Conservation (phyloP, 306 rosid genomes). For the Cyclanthera cordifolia region DNA sequence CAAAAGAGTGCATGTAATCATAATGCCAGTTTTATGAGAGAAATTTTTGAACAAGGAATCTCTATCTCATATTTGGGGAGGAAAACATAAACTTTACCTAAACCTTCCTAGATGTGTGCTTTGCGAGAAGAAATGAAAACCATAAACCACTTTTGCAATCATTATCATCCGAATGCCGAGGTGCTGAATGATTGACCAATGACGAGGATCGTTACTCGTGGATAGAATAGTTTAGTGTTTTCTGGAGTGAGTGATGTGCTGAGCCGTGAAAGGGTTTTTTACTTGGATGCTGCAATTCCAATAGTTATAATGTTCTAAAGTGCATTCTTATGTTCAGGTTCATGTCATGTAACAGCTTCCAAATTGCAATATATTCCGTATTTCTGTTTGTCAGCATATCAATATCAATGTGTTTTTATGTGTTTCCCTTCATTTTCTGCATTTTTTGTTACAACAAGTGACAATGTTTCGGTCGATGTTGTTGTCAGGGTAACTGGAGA, state of each 20-base stretch:
- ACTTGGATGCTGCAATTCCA: not conserved
- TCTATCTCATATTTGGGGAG: no score
- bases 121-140: not conserved
- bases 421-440: not conserved
- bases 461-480: slow-evolving; percentile 3
- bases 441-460: not conserved
- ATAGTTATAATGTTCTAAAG: not conserved
- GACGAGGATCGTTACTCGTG: not conserved
- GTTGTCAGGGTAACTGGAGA: slow-evolving; percentile 69
- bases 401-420: not conserved
- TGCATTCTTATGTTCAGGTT: not conserved
- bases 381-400: not conserved
- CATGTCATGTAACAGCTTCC: not conserved
- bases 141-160: not conserved
- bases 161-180: not conserved
- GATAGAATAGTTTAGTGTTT: not conserved
- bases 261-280: not conserved
- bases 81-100: not conserved
- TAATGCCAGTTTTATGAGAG: no score
- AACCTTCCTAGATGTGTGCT: not conserved
- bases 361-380: not conserved
- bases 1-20: no score
- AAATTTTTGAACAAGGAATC: no score
- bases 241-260: not conserved
- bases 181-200: not conserved